phyloP scores from a whole-genome alignment of 495 filamentous ascomycete species.

The Aspergillus funiculosus region DNA sequence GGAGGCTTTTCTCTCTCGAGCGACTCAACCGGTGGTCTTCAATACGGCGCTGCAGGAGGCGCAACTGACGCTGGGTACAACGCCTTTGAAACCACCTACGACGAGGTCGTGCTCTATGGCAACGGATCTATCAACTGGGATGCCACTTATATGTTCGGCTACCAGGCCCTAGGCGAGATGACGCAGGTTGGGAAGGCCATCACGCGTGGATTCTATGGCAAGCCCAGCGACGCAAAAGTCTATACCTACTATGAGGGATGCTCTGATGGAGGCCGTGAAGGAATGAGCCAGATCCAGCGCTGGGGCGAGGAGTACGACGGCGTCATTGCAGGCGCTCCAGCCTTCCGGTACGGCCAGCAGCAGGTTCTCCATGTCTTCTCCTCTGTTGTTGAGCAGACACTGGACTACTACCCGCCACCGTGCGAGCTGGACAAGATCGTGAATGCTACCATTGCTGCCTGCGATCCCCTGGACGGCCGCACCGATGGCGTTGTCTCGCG shows the following conservation, averaged over 20 bases:
- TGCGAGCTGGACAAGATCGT: conserved; percentile 49
- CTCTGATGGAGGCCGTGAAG: conserved; percentile 36
- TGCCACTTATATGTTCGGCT: conserved; percentile 40
- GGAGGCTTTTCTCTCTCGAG: conserved; percentile 28
- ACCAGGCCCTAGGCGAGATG: conserved; percentile 40
- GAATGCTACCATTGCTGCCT: conserved; percentile 46
- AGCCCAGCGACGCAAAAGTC: conserved; percentile 24
- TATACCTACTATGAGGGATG: conserved; percentile 39
- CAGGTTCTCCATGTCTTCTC: conserved; percentile 47
- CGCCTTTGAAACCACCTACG: conserved; percentile 30
- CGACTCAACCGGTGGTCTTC: conserved; percentile 31
- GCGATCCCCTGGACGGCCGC: conserved; percentile 48
- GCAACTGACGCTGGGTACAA: conserved; percentile 37
- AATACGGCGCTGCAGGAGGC: conserved; percentile 36
- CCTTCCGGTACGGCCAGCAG: conserved; percentile 46
- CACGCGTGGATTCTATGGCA: conserved; percentile 31
- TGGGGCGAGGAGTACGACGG: conserved; percentile 48
- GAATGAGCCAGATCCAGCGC: conserved; percentile 48
- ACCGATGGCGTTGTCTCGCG: conserved; percentile 49
- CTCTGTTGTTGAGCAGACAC: conserved; percentile 38
- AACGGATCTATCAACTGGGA: conserved; percentile 44
- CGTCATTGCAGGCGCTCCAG: conserved; percentile 45
- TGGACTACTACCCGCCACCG: conserved; percentile 46
- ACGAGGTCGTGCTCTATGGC: conserved; percentile 32
- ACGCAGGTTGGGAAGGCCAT: conserved; percentile 31